Evolutionary conservation across 345 rosid genomes (phyloP).

Genomic region (Eucalyptus globulus): DNA sequence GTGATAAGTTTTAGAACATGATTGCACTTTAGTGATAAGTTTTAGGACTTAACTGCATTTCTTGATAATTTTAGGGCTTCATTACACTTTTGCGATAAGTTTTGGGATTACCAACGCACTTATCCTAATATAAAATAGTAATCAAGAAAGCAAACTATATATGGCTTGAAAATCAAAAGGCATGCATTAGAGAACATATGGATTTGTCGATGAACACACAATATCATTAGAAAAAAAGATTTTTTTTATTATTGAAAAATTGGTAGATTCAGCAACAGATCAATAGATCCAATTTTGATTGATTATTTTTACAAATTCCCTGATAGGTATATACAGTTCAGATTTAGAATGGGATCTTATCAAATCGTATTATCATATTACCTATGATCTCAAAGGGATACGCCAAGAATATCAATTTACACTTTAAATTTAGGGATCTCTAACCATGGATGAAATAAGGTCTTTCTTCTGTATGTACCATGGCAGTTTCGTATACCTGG

Average conservation of each 20-base stretch:
- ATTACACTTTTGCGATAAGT: accelerated
- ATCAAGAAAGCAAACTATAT: not conserved
- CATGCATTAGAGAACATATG: too few relatives aligned
- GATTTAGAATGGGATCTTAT: not conserved
- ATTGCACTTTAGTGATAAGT: accelerated
- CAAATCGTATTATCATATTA: not conserved
- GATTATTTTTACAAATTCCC: not conserved
- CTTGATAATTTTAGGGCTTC: accelerated
- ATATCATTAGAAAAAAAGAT: too few relatives aligned
- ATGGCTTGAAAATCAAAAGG: not conserved
- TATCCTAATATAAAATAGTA: not conserved
- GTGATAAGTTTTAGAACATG: accelerated
- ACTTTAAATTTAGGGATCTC: not conserved
- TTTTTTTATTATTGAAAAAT: too few relatives aligned
- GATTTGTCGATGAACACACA: too few relatives aligned
- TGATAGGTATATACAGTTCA: not conserved
- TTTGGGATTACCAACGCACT: accelerated
- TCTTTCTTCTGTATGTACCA: not conserved
- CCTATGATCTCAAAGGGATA: not conserved
- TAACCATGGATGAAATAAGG: not conserved
- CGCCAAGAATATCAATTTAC: not conserved
- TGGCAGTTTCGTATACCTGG: not conserved
- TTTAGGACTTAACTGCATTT: accelerated
- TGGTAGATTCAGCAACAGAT: not conserved
- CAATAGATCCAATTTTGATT: not conserved